Base-by-base conservation (phyloP, 768 basidiomycete species). In the Psilocybe sp. region DNA sequence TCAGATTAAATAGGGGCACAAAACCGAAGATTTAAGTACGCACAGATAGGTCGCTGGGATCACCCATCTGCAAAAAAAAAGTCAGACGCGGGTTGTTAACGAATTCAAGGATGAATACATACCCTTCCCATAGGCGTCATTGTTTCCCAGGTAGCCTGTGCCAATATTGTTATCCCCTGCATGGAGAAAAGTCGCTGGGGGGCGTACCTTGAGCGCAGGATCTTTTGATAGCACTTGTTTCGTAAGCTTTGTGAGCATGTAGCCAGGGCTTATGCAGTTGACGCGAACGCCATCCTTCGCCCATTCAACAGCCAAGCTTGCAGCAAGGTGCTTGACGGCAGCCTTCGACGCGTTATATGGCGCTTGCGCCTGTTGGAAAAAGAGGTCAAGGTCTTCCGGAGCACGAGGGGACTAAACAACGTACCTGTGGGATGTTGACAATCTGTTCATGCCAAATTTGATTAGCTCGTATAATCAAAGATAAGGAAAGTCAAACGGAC, bases 311-410 rank as follows among this genome's bases (percentile, higher is more conserved):
- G 89, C 95, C 32, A 98, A 76, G 57, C 87, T 91, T 1, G 89
- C 75, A 11, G 92, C 92, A 91, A 98, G 91, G 62, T 98, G 95
- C 59, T 88, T 87, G 32, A 98, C 94, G 42, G 94, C 91, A 33
- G 92, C 92, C 74, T 95, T 98, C 15, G 93, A 95, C 8, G 91
- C 89, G 68, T 98, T 98, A 68, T 98, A 98, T 0, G 95, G 93
- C 4, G 91, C 89, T 77, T 98, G 96, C 37, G 80, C 81, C 81
- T 92, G 46, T 40, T 49, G 37, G 14, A 47, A 44, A 34, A 28
- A 32, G 16, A 41, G 36, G 36, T 20, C 40, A 18, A 28, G 20
- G 19, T 31, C 45, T 53, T 16, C 18, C 31, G 19, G 5, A 35
- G 32, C 35, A 4, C 23, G 47, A 15, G 33, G 15, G 35, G 28